phyloP scores from a whole-genome alignment of 768 basidiomycete species.

The Rhizopogon rudus region DNA sequence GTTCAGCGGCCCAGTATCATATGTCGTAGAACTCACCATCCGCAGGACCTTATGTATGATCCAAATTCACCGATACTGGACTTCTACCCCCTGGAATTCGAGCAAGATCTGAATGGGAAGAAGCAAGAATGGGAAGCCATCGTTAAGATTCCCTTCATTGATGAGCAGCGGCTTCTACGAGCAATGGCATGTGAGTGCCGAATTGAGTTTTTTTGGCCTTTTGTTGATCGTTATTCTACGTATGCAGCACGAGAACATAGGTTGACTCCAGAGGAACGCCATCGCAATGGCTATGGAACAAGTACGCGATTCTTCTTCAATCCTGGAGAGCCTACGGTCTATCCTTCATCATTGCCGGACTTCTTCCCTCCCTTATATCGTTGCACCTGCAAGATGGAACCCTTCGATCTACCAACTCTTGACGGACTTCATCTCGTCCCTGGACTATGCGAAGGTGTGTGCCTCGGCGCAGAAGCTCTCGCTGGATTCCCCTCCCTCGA shows the following conservation, averaged over 20 bases:
- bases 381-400: slow-evolving; percentile 74
- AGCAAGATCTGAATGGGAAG: slow-evolving; percentile 94
- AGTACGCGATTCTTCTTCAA: slow-evolving; percentile 78
- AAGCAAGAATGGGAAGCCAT: slow-evolving; percentile 99
- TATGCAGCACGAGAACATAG: slow-evolving; percentile 68
- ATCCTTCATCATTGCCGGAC: slow-evolving; percentile 89
- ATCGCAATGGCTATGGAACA: slow-evolving; percentile 73
- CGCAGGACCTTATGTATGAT: slow-evolving; percentile 85
- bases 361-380: slow-evolving; percentile 89
- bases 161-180: slow-evolving; percentile 66
- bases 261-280: slow-evolving; percentile 68
- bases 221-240: background rate
- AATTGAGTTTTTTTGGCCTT: background rate
- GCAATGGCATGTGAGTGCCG: slow-evolving; percentile 73
- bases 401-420: slow-evolving; percentile 86
- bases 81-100: slow-evolving; percentile 92
- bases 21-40: background rate
- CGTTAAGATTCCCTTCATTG: slow-evolving; percentile 98
- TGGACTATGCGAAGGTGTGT: slow-evolving; percentile 86
- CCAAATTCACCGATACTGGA: slow-evolving; percentile 83
- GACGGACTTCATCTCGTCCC: slow-evolving; percentile 78
- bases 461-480: slow-evolving; percentile 77
- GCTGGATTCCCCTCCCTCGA: slow-evolving; percentile 97
- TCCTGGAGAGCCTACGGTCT: slow-evolving; percentile 54
- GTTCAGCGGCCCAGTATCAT: background rate